These are phyloP conservation scores for Centella asiatica DNA, from an alignment of 129 eudicot genomes.

Conservation along the genomic window DNA sequence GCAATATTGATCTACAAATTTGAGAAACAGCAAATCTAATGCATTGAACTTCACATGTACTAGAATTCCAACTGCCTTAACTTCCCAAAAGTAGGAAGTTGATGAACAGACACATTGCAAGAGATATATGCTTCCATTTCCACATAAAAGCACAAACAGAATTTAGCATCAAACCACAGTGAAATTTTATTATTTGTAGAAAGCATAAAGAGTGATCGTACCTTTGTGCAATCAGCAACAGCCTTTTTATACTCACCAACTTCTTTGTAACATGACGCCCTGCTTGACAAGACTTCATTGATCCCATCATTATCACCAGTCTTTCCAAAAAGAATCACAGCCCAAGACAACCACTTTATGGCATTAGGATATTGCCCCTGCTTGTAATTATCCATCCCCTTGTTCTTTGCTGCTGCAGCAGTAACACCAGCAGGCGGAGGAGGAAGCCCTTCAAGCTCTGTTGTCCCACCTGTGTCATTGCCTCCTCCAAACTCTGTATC, in stretches of 20 bases:
- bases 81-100: neutral
- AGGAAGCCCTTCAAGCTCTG: constrained; percentile 98
- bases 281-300: constrained; percentile 55
- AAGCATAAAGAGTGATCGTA: constrained; percentile 15
- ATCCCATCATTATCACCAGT: constrained; percentile 49
- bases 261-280: constrained; percentile 97
- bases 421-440: constrained; percentile 91
- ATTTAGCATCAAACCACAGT: neutral
- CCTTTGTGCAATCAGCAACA: constrained; percentile 98
- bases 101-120: neutral
- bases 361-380: constrained; percentile 97
- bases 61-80: neutral
- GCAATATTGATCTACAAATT: neutral
- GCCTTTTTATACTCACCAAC: constrained; percentile 99
- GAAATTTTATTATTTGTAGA: neutral
- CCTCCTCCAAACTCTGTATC: constrained; percentile 62
- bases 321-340: constrained; percentile 69
- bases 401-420: constrained; percentile 62
- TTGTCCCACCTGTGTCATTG: constrained; percentile 56
- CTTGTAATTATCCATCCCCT: constrained; percentile 89
- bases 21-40: neutral
- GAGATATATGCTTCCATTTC: neutral
- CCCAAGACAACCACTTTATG: constrained; percentile 97
- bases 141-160: neutral
- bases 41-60: neutral